Conservation (phyloP, 257 asterid species). For the Lantana camara region DNA sequence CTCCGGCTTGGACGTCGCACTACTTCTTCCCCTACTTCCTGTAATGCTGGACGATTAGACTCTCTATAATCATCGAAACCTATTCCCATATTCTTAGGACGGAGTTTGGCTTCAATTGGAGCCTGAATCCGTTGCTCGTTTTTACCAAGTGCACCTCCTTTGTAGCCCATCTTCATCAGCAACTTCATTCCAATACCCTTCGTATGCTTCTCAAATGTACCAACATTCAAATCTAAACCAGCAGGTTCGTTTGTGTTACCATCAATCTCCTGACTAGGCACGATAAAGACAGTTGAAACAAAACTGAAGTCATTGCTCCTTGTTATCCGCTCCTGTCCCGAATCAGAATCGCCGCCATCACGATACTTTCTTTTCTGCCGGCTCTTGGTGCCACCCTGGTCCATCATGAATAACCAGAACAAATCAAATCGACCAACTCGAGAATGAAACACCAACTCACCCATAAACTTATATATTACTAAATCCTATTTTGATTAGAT, state of each 20-base stretch:
- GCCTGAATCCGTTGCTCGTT: constrained; percentile 77
- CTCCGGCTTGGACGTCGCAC: constrained; percentile 38
- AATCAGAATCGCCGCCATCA: too few relatives aligned
- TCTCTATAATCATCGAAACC: constrained; percentile 86
- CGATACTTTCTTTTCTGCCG: too few relatives aligned
- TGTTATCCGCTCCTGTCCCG: too few relatives aligned
- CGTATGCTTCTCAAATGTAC: constrained; percentile 73
- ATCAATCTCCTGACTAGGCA: constrained; percentile 72
- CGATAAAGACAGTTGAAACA: constrained; percentile 59
- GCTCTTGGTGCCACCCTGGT: too few relatives aligned
- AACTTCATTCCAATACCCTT: constrained; percentile 78
- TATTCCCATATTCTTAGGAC: constrained; percentile 92
- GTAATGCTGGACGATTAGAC: constrained; percentile 44
- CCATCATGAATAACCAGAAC: too few relatives aligned
- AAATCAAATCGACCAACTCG: too few relatives aligned
- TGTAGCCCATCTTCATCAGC: constrained; percentile 89
- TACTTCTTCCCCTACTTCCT: constrained; percentile 50
- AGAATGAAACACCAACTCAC: too few relatives aligned
- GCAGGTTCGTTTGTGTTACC: constrained; percentile 44
- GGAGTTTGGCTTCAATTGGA: constrained; percentile 77
- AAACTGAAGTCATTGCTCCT: too few relatives aligned
- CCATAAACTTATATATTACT: too few relatives aligned
- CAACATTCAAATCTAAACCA: constrained; percentile 50
- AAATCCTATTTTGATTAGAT: too few relatives aligned
- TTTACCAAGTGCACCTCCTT: constrained; percentile 95